Percentiles rank a stretch among this genome's conserved stretches.
These are phyloP conservation scores for Fusarium odoratissimum DNA, from an alignment of 2,329 filamentous ascomycete genomes.

Conservation along the genomic window DNA sequence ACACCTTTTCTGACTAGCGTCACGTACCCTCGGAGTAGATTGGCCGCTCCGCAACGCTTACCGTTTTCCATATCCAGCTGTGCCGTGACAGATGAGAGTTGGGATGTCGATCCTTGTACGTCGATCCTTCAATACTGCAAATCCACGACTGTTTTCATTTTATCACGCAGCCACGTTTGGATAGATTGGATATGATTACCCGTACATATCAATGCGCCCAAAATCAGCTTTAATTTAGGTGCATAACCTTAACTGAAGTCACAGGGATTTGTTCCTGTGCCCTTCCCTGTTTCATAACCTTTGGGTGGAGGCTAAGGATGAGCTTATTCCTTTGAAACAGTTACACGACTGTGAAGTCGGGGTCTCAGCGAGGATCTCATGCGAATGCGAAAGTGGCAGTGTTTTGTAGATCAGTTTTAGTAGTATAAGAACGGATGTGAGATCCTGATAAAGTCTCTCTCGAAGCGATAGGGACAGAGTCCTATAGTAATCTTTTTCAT, in stretches of 20 bases:
- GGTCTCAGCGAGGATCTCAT: neutral
- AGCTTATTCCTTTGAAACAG: neutral
- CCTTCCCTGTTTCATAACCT: neutral
- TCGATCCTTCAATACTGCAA: neutral
- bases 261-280: neutral
- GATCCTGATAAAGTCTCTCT: neutral
- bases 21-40: neutral
- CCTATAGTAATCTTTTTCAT: neutral
- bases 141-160: neutral
- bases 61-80: neutral
- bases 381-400: slow-evolving; percentile 15
- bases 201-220: neutral
- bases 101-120: neutral
- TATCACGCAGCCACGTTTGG: neutral
- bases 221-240: neutral
- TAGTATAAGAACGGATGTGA: neutral
- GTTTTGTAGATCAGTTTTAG: neutral
- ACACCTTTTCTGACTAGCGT: neutral
- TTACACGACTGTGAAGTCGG: neutral
- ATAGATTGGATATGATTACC: neutral
- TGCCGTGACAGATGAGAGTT: no score
- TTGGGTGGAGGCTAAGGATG: neutral
- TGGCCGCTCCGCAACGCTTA: neutral
- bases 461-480: no score
- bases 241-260: neutral